Conservation (phyloP, 2,329 filamentous ascomycete species). For the Dendryphion nanum region DNA sequence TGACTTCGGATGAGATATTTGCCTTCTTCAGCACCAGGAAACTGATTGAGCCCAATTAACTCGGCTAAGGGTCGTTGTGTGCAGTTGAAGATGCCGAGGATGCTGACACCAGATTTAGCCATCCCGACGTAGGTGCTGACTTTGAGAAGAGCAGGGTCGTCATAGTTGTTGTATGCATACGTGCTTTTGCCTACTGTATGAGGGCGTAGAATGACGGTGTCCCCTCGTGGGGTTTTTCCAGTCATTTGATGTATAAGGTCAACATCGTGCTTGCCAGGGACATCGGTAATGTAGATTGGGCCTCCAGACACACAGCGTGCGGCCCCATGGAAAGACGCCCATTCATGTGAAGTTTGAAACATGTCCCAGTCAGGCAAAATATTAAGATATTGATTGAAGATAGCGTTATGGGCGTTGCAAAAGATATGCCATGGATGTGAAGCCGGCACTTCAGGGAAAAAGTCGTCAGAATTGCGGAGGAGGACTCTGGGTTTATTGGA, state of each 20-base stretch:
- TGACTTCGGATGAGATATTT: conserved; percentile 75
- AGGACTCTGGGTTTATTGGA: conserved; percentile 71
- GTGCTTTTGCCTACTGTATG: conserved; percentile 70
- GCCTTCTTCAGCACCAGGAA: conserved; percentile 65
- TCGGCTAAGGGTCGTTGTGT: conserved; percentile 62
- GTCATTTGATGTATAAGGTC: conserved; percentile 78
- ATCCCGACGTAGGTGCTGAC: conserved; percentile 74
- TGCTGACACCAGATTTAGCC: conserved; percentile 66
- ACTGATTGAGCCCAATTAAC: conserved; percentile 67
- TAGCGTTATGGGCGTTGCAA: conserved; percentile 83
- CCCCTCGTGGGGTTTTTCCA: conserved; percentile 66
- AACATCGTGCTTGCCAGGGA: conserved; percentile 77
- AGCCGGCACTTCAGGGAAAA: conserved; percentile 77
- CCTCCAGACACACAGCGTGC: conserved; percentile 87
- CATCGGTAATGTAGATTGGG: conserved; percentile 91
- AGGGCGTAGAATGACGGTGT: conserved; percentile 78
- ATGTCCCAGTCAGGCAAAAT: conserved; percentile 82
- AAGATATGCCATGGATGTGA: conserved; percentile 96
- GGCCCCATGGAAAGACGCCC: conserved; percentile 82
- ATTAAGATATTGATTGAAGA: conserved; percentile 82
- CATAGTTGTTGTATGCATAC: conserved; percentile 72
- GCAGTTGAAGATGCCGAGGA: conserved; percentile 85
- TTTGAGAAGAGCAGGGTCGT: conserved; percentile 71
- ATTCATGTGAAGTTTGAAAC: conserved; percentile 68
- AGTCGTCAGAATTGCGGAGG: conserved; percentile 86